Conservation (phyloP, 352 stramenopile genomes). For the Pythium aquatile region DNA sequence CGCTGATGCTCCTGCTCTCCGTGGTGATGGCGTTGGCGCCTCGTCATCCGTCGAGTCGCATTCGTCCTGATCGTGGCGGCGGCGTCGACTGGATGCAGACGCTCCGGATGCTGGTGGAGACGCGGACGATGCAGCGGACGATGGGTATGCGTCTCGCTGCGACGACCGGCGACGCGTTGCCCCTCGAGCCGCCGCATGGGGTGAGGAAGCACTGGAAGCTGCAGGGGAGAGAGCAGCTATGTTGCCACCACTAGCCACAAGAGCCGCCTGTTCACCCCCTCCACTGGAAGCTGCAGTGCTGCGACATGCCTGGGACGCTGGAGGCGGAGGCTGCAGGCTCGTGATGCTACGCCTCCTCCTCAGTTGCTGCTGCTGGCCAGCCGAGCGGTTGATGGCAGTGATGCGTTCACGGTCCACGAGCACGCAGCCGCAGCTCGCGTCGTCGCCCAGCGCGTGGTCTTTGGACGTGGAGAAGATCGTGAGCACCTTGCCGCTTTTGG, state of each 20-base stretch:
- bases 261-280: not conserved
- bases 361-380: slow-evolving; percentile 25
- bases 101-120: not conserved
- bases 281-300: not conserved
- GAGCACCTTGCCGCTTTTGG: slow-evolving; percentile 53
- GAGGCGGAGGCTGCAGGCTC: slow-evolving; percentile 6
- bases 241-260: not conserved
- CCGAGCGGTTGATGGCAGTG: slow-evolving; percentile 51
- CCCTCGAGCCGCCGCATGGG: not conserved
- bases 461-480: slow-evolving; percentile 79
- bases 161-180: slow-evolving; percentile 4
- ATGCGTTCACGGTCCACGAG: slow-evolving; percentile 67
- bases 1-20: not conserved
- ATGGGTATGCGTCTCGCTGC: slow-evolving; percentile 7
- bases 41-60: slow-evolving; percentile 38
- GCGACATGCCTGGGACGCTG: not conserved
- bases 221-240: not conserved
- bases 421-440: slow-evolving; percentile 59
- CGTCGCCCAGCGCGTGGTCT: slow-evolving; percentile 60
- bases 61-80: slow-evolving; percentile 20
- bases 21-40: not conserved
- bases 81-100: not conserved
- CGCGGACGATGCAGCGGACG: not conserved
- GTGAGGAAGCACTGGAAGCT: not conserved
- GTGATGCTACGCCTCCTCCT: slow-evolving; percentile 35